Evolutionary conservation across 2,329 filamentous ascomycete species (phyloP).

Genomic region (Pyrenophora graminea): DNA sequence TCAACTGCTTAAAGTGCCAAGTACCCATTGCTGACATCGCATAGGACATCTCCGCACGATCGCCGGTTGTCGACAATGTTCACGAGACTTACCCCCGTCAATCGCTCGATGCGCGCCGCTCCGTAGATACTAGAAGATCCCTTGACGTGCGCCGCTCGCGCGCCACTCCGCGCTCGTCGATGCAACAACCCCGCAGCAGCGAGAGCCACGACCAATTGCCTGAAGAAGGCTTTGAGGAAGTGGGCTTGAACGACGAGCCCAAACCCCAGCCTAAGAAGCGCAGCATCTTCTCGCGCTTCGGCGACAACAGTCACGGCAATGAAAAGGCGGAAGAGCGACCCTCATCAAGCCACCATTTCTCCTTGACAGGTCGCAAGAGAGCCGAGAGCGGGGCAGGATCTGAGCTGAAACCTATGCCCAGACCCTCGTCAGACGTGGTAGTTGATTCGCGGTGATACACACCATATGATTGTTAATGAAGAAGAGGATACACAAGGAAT

Average conservation of each 20-base stretch:
- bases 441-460: conserved; percentile 31
- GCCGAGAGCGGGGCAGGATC: conserved; percentile 69
- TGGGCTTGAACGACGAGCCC: conserved; percentile 79
- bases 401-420: conserved; percentile 70
- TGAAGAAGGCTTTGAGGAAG: conserved; percentile 87
- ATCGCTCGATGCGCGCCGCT: conserved; percentile 65
- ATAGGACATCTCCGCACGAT: conserved; percentile 88
- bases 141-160: conserved; percentile 53
- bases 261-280: conserved; percentile 70
- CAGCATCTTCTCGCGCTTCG: conserved; percentile 80
- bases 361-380: conserved; percentile 73
- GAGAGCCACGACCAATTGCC: conserved; percentile 64
- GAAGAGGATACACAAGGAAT: conserved; percentile 3
- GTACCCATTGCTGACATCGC: conserved; percentile 44
- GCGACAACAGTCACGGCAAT: conserved; percentile 55
- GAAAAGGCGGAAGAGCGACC: conserved; percentile 47
- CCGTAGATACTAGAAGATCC: conserved; percentile 73
- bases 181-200: conserved; percentile 62
- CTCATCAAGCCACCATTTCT: conserved; percentile 59
- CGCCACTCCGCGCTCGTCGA: conserved; percentile 64
- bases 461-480: background rate
- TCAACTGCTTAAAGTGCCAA: background rate
- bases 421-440: conserved; percentile 29
- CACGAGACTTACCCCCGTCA: conserved; percentile 59
- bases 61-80: conserved; percentile 67